These are phyloP conservation scores for Rubia yunnanensis DNA, from an alignment of 257 asterid genomes.

Conservation along the genomic window DNA sequence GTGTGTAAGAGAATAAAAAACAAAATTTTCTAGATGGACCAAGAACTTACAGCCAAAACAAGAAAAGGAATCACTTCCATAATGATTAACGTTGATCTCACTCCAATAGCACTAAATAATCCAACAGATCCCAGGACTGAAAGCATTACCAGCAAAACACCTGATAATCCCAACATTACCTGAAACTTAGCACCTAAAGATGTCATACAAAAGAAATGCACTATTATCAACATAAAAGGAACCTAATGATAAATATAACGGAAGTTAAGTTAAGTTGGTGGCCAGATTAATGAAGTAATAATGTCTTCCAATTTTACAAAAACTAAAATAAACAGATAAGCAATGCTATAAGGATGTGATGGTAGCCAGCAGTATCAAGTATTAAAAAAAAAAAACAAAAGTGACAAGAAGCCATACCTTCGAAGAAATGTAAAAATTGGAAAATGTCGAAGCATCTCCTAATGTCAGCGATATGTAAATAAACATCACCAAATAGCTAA, in stretches of 20 bases:
- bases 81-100: conserved; percentile 88
- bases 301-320: background rate
- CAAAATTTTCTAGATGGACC: conserved; percentile 8
- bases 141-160: conserved; percentile 90
- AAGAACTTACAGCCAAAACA: conserved; percentile 83
- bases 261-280: background rate
- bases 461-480: conserved; percentile 95
- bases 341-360: background rate
- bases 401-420: conserved; percentile 46
- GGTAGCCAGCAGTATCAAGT: background rate
- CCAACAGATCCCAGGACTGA: conserved; percentile 99
- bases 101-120: conserved; percentile 91
- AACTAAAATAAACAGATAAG: background rate
- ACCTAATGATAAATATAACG: background rate
- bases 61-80: conserved; percentile 99
- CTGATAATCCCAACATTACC: conserved; percentile 94
- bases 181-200: conserved; percentile 17
- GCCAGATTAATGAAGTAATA: background rate
- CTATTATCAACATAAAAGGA: background rate
- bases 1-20: background rate
- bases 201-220: conserved; percentile 1
- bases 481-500: conserved; percentile 99
- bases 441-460: conserved; percentile 75
- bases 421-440: conserved; percentile 72
- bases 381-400: background rate